These are phyloP conservation scores for Backusella mclennaniae DNA, from an alignment of 192 early-diverging fungal species.

Conservation along the genomic window DNA sequence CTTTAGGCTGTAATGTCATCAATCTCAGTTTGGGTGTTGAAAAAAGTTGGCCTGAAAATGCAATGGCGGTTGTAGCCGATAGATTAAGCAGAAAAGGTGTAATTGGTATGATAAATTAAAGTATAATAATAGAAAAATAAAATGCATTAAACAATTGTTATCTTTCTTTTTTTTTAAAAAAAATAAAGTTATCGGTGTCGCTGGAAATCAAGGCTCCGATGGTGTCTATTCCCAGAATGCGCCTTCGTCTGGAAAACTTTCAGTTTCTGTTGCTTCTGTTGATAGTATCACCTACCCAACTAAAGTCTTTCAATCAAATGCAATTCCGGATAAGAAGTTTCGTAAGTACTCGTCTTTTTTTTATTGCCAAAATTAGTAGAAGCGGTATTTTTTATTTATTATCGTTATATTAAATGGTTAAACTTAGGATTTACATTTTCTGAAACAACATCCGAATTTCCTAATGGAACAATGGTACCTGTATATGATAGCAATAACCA, in stretches of 20 bases:
- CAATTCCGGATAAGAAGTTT: constrained; percentile 3
- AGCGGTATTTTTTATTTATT: background rate
- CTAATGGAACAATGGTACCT: constrained; percentile 30
- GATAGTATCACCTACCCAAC: constrained; percentile 40
- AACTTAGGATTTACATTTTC: constrained; percentile 11
- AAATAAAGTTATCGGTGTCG: constrained; percentile 51
- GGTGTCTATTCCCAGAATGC: constrained; percentile 57
- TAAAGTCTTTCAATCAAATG: constrained; percentile 27
- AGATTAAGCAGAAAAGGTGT: constrained; percentile 42
- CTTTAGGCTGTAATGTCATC: constrained; percentile 60
- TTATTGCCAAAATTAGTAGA: background rate
- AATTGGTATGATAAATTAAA: constrained; percentile 16
- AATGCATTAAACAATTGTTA: background rate
- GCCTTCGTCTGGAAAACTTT: constrained; percentile 52
- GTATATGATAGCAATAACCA: background rate
- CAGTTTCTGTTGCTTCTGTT: constrained; percentile 60
- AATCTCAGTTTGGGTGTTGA: constrained; percentile 81
- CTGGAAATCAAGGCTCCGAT: constrained; percentile 63
- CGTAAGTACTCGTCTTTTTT: background rate
- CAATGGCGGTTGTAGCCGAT: constrained; percentile 59
- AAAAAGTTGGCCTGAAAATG: constrained; percentile 57
- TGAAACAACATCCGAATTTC: constrained; percentile 1
- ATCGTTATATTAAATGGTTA: background rate
- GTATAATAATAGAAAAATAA: background rate
- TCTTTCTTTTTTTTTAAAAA: background rate